Evolutionary conservation across 2,329 filamentous ascomycete genomes (phyloP).

Genomic region (Fusarium mexicanum): DNA sequence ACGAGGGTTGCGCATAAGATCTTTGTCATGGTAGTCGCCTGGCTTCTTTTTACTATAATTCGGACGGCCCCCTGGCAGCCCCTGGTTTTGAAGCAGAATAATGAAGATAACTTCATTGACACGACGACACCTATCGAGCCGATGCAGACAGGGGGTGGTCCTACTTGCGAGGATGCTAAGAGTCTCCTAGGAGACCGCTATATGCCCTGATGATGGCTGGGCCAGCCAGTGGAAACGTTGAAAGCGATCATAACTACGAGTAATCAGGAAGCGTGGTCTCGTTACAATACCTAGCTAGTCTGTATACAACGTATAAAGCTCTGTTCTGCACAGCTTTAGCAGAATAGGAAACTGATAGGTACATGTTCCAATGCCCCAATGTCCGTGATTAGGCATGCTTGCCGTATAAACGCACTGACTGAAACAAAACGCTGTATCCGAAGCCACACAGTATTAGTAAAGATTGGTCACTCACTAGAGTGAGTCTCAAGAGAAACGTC

Average conservation of each 20-base stretch:
- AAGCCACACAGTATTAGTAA: not conserved
- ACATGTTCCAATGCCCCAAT: not conserved
- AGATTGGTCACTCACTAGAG: not conserved
- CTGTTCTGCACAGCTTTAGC: not conserved
- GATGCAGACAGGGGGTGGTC: not conserved
- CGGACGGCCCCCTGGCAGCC: not conserved
- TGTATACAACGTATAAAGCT: not conserved
- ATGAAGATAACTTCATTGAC: not conserved
- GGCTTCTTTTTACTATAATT: not conserved
- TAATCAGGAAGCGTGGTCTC: not conserved
- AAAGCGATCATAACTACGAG: not conserved
- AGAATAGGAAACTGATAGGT: not conserved
- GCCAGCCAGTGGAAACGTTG: not conserved
- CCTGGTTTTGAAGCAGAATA: not conserved
- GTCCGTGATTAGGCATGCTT: not conserved
- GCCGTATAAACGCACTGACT: not conserved
- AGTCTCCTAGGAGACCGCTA: not conserved
- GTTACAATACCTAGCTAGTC: not conserved
- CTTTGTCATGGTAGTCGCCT: not conserved
- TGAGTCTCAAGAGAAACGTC: not conserved
- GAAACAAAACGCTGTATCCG: not conserved
- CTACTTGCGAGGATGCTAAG: not conserved
- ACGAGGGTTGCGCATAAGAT: slow-evolving; percentile 4
- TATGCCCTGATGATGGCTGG: not conserved
- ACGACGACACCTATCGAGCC: not conserved